Conservation (phyloP, 495 filamentous ascomycete genomes). For the Parathielavia appendiculata region DNA sequence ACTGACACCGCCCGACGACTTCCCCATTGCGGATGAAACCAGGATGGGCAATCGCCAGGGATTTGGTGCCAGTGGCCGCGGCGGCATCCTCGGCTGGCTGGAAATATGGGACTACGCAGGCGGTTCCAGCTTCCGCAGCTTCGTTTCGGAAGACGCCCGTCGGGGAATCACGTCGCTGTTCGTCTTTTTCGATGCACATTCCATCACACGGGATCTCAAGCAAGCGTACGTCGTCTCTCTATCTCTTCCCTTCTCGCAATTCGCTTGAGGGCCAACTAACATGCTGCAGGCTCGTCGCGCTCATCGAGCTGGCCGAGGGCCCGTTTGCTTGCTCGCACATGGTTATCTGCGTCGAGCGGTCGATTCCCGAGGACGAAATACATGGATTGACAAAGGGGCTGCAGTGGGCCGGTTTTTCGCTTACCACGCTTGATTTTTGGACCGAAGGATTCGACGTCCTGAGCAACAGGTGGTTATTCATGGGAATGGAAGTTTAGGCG, state of each 20-base stretch:
- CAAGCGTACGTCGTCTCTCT: conserved; percentile 62
- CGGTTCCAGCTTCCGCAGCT: conserved; percentile 77
- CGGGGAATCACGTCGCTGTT: conserved; percentile 67
- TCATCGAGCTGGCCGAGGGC: conserved; percentile 79
- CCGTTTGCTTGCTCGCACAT: conserved; percentile 69
- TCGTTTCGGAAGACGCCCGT: conserved; percentile 55
- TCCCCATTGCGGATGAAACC: conserved; percentile 22
- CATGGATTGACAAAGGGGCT: conserved; percentile 69
- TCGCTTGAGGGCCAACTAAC: conserved; percentile 19
- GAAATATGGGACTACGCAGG: conserved; percentile 88
- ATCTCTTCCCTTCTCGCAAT: neutral
- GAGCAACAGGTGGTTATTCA: conserved; percentile 75
- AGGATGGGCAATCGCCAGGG: conserved; percentile 14
- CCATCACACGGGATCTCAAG: conserved; percentile 72
- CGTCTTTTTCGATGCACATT: conserved; percentile 73
- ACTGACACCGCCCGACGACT: conserved; percentile 43
- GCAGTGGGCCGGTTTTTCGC: conserved; percentile 87
- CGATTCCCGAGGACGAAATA: conserved; percentile 51
- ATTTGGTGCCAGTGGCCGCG: conserved; percentile 11
- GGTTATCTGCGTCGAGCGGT: conserved; percentile 73
- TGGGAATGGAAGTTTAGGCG: conserved; percentile 72
- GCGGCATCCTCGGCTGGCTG: conserved; percentile 48
- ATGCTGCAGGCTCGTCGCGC: conserved; percentile 66
- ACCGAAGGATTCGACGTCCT: conserved; percentile 48
- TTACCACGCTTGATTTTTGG: conserved; percentile 74